A percentile compares a stretch with the other conserved stretches of the same genome.
phyloP scores from a whole-genome alignment of 2,329 filamentous ascomycete species.

The Xylaria sp. region DNA sequence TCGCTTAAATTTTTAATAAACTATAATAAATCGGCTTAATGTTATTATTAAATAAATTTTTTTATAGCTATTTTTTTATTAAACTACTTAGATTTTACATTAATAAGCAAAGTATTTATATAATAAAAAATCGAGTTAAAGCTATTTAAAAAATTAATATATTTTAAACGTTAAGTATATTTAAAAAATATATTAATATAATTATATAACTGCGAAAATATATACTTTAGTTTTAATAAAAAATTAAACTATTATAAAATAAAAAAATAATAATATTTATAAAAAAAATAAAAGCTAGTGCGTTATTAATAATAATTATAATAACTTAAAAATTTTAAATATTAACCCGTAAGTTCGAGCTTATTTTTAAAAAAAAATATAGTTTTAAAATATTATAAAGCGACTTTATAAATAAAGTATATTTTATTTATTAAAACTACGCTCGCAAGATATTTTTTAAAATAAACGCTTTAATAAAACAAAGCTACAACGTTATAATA shows the following conservation, averaged over 20 bases:
- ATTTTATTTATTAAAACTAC: not conserved
- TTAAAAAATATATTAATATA: not conserved
- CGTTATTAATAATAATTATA: not conserved
- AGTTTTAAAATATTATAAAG: not conserved
- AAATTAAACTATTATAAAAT: not conserved
- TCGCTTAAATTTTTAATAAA: not conserved
- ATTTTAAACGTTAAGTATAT: not conserved
- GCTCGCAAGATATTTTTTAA: too few species aligned
- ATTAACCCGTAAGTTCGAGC: not conserved
- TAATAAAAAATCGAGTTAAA: not conserved
- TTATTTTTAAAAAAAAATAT: not conserved
- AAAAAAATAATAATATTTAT: not conserved
- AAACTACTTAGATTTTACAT: not conserved
- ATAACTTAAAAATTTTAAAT: not conserved
- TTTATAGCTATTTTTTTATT: not conserved
- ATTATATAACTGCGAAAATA: not conserved
- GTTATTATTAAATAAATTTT: not conserved
- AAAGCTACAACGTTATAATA: too few species aligned
- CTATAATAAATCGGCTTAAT: not conserved
- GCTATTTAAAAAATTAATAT: not conserved
- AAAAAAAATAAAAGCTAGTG: not conserved
- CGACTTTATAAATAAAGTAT: not conserved
- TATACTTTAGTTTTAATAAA: not conserved
- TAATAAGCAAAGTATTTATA: not conserved
- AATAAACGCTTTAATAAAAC: too few species aligned